A percentile compares a stretch with the other conserved stretches of the same genome.
Conservation (phyloP, 2,329 filamentous ascomycete genomes). For the Tetracladium maxilliforme region DNA sequence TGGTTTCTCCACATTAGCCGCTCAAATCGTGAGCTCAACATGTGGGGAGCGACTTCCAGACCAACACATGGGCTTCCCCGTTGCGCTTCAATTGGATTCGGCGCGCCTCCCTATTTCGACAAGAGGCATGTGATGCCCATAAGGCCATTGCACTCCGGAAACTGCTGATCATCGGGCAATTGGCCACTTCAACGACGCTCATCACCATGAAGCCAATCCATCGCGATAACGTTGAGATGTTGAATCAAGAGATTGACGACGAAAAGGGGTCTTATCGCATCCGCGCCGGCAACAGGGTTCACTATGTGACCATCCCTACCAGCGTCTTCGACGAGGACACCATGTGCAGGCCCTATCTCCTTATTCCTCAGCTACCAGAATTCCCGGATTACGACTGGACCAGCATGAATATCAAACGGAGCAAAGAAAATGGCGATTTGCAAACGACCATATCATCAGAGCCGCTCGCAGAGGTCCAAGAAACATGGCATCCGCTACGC, state of each 20-base stretch:
- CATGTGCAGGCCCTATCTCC: constrained; percentile 15
- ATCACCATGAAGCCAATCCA: constrained; percentile 1
- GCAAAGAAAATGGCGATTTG: constrained; percentile 6
- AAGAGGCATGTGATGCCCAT: neutral
- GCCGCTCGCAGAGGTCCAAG: constrained; percentile 7
- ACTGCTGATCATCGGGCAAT: neutral
- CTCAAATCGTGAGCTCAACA: no score
- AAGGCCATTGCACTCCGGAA: neutral
- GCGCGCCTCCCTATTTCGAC: neutral
- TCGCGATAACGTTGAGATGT: constrained; percentile 6
- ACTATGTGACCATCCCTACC: constrained; percentile 11
- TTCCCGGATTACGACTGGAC: constrained; percentile 12
- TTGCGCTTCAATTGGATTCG: neutral
- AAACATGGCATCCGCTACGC: constrained; percentile 10
- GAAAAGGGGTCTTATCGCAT: constrained; percentile 9
- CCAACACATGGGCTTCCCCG: neutral
- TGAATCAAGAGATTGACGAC: constrained; percentile 6
- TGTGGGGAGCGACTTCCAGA: neutral
- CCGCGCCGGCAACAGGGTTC: constrained; percentile 6
- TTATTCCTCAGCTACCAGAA: constrained; percentile 12
- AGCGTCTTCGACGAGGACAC: constrained; percentile 14
- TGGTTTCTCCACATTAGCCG: no score
- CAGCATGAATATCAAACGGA: constrained; percentile 8
- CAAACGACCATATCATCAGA: constrained; percentile 6
- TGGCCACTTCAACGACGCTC: neutral